Base-by-base conservation (phyloP, 805 yeast species). In the Candida hungchunana region DNA sequence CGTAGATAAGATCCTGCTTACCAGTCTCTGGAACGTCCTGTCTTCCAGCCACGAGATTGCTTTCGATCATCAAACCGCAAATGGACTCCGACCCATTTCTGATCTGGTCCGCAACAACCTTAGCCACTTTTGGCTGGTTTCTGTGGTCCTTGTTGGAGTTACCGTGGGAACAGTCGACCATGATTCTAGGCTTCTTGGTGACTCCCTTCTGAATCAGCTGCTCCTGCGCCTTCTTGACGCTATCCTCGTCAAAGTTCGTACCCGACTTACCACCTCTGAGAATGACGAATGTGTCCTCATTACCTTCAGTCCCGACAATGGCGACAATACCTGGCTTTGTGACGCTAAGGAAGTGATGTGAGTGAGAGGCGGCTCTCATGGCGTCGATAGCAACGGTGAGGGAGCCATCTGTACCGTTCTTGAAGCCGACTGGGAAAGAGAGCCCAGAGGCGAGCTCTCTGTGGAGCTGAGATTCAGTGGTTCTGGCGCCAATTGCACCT, bases 401-500 rank as follows among this genome's bases (percentile, higher is more conserved):
- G 29, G 89, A 79, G 56, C 98, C 98, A 61, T 93, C 97, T 26
- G 98, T 90, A 57, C 97, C 97, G 58, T 90, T 90, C 62, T 90
- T 90, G 81, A 90, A 90, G 36, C 98, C 98, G 41, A 90, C 87
- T 28, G 98, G 98, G 87, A 93, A 90, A 4, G 96, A 85, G 31
- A 93, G 69, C 21, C 97, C 98, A 1, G 97, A 88, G 4, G 97
- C 96, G 50, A 90, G 75, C 64, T 90, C 98, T 63, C 98, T 81
- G 64, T 90, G 98, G 36, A 90, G 76, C 69, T 90, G 98, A 26
- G 96, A 88, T 69, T 90, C 98, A 26, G 98, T 90, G 30, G 98
- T 90, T 72, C 98, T 82, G 26, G 98, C 98, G 55, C 98, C 98
- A 60, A 90, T 89, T 32, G 98, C 98, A 55, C 98, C 98, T 36